Evolutionary conservation across 441 rosid genomes (phyloP).

Genomic region (Capsella rubella): DNA sequence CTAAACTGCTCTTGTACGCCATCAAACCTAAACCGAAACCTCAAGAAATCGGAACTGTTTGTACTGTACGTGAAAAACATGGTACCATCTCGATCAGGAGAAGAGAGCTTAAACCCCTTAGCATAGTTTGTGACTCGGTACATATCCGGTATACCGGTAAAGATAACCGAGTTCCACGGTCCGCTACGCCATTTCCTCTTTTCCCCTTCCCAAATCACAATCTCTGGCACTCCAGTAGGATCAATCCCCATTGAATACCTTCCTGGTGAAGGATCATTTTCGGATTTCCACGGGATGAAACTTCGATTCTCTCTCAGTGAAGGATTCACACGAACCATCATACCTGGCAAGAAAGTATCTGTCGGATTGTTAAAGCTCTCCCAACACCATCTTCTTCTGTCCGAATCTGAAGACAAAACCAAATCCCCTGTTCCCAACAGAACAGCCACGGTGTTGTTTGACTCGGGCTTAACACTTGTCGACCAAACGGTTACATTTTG

Average conservation of each 20-base stretch:
- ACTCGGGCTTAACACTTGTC: slow-evolving; percentile 40
- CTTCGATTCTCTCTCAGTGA: slow-evolving; percentile 49
- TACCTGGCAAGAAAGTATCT: slow-evolving; percentile 69
- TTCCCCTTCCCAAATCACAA: slow-evolving; percentile 66
- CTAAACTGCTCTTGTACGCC: slow-evolving; percentile 59
- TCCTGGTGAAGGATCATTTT: slow-evolving; percentile 74
- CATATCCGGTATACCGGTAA: slow-evolving; percentile 76
- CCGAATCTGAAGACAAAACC: slow-evolving; percentile 45
- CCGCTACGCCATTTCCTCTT: slow-evolving; percentile 84
- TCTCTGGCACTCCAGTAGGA: slow-evolving; percentile 63
- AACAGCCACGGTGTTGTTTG: slow-evolving; percentile 50
- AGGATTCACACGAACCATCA: slow-evolving; percentile 55
- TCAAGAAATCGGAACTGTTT: slow-evolving; percentile 48
- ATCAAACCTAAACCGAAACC: slow-evolving; percentile 56
- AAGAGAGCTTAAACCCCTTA: slow-evolving; percentile 61
- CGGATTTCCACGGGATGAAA: slow-evolving; percentile 71
- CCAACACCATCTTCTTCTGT: slow-evolving; percentile 51
- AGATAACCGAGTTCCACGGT: slow-evolving; percentile 64
- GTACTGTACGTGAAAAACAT: slow-evolving; percentile 60
- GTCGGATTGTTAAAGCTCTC: slow-evolving; percentile 73
- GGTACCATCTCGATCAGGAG: slow-evolving; percentile 46
- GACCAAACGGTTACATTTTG: slow-evolving; percentile 55
- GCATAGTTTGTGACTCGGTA: slow-evolving; percentile 35
- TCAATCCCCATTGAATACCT: slow-evolving; percentile 66
- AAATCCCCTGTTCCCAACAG: slow-evolving; percentile 58